These are phyloP conservation scores for Leccinum sublutescens DNA, from an alignment of 768 basidiomycete species.

Conservation along the genomic window DNA sequence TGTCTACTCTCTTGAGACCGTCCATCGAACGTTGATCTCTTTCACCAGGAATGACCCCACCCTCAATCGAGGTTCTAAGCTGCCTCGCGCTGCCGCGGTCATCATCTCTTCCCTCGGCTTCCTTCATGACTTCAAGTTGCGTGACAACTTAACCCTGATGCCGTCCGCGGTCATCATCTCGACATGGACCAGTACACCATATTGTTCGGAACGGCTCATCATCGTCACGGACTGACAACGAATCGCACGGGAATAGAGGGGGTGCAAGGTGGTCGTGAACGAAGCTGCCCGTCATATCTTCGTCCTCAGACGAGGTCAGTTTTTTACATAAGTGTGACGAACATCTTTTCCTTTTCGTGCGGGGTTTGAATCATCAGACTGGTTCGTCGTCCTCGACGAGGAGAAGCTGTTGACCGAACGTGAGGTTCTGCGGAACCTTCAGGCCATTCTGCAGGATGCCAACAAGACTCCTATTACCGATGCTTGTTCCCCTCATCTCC, in stretches of 20 bases:
- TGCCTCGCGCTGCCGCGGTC: conserved; percentile 85
- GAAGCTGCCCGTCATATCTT: conserved; percentile 50
- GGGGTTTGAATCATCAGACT: conserved; percentile 51
- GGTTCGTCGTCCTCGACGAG: conserved; percentile 91
- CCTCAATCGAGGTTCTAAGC: conserved; percentile 78
- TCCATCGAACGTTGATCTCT: neutral
- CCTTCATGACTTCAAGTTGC: conserved; percentile 71
- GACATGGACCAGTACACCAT: conserved; percentile 95
- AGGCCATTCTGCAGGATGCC: conserved; percentile 87
- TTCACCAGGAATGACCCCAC: conserved; percentile 80
- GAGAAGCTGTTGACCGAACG: conserved; percentile 83
- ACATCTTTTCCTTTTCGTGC: neutral
- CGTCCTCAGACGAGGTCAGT: conserved; percentile 50
- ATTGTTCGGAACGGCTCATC: conserved; percentile 77
- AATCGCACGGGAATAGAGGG: conserved; percentile 46
- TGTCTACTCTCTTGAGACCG: conserved; percentile 2
- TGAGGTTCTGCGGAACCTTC: conserved; percentile 83
- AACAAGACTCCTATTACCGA: conserved; percentile 76
- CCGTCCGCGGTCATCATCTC: conserved; percentile 70
- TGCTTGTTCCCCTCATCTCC: neutral
- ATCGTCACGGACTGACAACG: neutral
- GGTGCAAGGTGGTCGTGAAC: conserved; percentile 50
- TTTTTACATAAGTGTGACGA: conserved; percentile 56
- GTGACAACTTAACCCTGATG: conserved; percentile 79
- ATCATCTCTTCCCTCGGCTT: conserved; percentile 89